Conservation (phyloP, 2,329 filamentous ascomycete genomes). For the Fusarium nygamai region DNA sequence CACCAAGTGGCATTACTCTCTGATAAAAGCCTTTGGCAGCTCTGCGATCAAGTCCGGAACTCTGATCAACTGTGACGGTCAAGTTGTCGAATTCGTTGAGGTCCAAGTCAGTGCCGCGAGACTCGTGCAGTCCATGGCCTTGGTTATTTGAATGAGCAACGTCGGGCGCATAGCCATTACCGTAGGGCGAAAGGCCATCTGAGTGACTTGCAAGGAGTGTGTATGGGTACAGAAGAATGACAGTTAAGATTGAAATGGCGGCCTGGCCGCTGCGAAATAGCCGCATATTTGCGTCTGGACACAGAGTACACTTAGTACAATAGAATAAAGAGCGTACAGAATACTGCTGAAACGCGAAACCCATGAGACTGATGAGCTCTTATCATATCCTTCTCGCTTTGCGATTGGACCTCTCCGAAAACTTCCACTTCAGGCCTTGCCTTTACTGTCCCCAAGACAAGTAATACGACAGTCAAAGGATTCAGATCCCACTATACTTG, state of each 20-base stretch:
- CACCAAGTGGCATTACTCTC: constrained; percentile 1
- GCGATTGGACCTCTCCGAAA: background rate
- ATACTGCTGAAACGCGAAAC: background rate
- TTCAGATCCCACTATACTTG: background rate
- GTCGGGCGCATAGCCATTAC: background rate
- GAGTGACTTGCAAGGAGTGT: background rate
- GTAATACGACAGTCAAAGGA: background rate
- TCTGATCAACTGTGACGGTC: background rate
- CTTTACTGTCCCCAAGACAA: background rate
- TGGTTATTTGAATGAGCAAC: rapidly evolving
- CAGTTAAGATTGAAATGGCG: background rate
- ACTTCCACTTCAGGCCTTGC: too few relatives aligned
- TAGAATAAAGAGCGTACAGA: background rate
- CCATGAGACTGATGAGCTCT: background rate
- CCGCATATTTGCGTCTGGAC: background rate
- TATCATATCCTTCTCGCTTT: background rate
- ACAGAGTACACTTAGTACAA: background rate
- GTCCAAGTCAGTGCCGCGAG: background rate
- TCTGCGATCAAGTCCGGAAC: background rate
- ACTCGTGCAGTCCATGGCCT: background rate
- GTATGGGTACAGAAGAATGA: background rate
- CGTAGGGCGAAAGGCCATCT: background rate
- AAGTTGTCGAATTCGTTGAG: background rate
- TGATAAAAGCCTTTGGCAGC: constrained; percentile 1
- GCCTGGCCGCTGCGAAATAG: background rate